Evolutionary conservation across 495 filamentous ascomycete species (phyloP).

Genomic region (Penicillium atrosanguineum): DNA sequence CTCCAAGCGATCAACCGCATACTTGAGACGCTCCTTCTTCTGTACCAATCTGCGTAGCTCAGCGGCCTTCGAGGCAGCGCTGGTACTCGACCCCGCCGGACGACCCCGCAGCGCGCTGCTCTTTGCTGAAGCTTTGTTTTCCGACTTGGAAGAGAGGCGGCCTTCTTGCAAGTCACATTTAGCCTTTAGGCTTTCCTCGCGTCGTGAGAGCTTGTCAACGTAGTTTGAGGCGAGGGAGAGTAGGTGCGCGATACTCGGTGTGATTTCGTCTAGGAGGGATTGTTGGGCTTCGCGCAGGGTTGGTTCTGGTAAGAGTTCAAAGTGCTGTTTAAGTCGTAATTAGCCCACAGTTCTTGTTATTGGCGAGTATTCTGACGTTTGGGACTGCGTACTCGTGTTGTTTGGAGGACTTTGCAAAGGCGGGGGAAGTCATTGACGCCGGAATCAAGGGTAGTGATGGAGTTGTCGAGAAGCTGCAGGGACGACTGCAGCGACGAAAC

Average conservation of each 20-base stretch:
- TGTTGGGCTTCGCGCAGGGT: conserved; percentile 67
- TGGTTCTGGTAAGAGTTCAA: conserved; percentile 72
- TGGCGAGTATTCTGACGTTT: background rate
- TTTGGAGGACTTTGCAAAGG: conserved; percentile 66
- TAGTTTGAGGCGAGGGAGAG: conserved; percentile 63
- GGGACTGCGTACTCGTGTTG: conserved; percentile 56
- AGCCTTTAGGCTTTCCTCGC: conserved; percentile 67
- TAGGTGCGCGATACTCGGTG: conserved; percentile 67
- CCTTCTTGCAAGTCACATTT: conserved; percentile 71
- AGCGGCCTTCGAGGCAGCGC: conserved; percentile 57
- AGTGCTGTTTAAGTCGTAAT: conserved; percentile 56
- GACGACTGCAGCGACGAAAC: conserved; percentile 70
- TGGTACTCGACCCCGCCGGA: conserved; percentile 36
- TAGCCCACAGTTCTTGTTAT: background rate
- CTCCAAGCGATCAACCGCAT: conserved; percentile 70
- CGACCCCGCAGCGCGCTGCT: conserved; percentile 25
- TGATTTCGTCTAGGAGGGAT: conserved; percentile 67
- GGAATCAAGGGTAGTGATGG: conserved; percentile 67
- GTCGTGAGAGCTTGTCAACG: conserved; percentile 69
- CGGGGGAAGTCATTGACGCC: conserved; percentile 76
- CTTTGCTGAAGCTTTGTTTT: conserved; percentile 27
- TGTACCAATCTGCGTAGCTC: conserved; percentile 62
- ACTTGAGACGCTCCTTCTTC: conserved; percentile 76
- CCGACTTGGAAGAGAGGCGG: conserved; percentile 47
- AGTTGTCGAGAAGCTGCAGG: conserved; percentile 68